These are phyloP conservation scores for Liquidambar formosana DNA, from an alignment of 164 flowering plant genomes.

Conservation along the genomic window DNA sequence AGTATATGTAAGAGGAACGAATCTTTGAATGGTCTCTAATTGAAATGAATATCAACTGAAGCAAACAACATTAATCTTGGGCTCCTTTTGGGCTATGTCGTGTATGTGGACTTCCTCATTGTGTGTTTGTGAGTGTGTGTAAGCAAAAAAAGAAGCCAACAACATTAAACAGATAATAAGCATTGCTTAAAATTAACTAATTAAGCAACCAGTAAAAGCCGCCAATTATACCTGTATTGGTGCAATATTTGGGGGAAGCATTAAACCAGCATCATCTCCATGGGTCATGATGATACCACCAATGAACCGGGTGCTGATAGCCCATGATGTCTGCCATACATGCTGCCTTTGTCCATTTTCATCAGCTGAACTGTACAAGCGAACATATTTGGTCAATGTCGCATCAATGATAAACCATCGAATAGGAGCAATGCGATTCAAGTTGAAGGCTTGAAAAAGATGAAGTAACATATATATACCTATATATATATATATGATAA, in stretches of 20 bases:
- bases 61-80: background rate
- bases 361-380: slow-evolving; percentile 69
- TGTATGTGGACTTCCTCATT: too few relatives aligned
- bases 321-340: slow-evolving; percentile 99
- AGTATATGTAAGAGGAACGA: background rate
- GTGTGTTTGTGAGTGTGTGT: too few relatives aligned
- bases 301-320: slow-evolving; percentile 88
- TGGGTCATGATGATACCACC: slow-evolving; percentile 97
- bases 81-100: too few relatives aligned
- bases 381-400: background rate
- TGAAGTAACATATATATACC: too few relatives aligned
- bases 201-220: background rate
- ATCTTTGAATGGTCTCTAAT: background rate
- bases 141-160: background rate
- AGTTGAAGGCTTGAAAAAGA: too few relatives aligned
- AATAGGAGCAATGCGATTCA: background rate
- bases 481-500: too few relatives aligned
- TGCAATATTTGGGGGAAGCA: slow-evolving; percentile 92
- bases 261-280: slow-evolving; percentile 88
- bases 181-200: background rate
- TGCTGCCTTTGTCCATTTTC: slow-evolving; percentile 86
- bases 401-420: background rate
- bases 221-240: slow-evolving; percentile 68
- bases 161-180: background rate
- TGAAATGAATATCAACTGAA: background rate